Percentiles rank a stretch among this genome's conserved stretches.
Evolutionary conservation across 148 eudicot genomes (phyloP).

Genomic region (Tetragonia tetragonoides): DNA sequence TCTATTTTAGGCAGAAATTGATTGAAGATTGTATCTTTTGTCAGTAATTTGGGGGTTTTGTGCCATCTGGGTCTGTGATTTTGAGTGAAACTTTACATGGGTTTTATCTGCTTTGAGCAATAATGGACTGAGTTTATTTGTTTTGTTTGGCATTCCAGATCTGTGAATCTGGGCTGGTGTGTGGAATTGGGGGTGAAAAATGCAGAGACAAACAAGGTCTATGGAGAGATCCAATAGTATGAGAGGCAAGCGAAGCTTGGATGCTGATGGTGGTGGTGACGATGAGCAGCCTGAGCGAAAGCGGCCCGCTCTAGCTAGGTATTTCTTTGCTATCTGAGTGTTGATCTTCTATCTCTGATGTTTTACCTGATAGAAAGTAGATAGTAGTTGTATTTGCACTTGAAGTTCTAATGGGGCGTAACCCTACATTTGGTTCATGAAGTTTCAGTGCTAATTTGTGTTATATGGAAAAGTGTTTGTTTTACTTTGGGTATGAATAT

Average conservation of each 20-base stretch:
- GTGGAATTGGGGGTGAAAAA: constrained; percentile 31
- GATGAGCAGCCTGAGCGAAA: constrained; percentile 74
- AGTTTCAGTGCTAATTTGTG: background rate
- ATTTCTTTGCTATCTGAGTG: background rate
- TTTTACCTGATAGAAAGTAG: background rate
- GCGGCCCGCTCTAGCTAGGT: constrained; percentile 96
- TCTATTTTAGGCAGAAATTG: background rate
- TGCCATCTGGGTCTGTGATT: constrained; percentile 15
- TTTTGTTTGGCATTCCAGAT: constrained; percentile 33
- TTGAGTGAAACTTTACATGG: background rate
- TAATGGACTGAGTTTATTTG: background rate
- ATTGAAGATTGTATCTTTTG: background rate
- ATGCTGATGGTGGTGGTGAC: constrained; percentile 42
- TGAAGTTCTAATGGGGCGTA: background rate
- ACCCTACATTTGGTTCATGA: background rate
- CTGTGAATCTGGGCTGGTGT: constrained; percentile 34
- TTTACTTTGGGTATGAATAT: background rate
- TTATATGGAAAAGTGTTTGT: background rate
- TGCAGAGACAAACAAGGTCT: constrained; percentile 61
- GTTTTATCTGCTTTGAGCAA: background rate
- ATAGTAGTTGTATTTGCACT: constrained; percentile 2
- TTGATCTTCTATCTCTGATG: constrained; percentile 11
- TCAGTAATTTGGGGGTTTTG: background rate
- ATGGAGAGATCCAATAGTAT: constrained; percentile 77
- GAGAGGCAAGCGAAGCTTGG: constrained; percentile 62